Evolutionary conservation across 805 yeast genomes (phyloP).

Genomic region (Lipomyces yamanashiensis): DNA sequence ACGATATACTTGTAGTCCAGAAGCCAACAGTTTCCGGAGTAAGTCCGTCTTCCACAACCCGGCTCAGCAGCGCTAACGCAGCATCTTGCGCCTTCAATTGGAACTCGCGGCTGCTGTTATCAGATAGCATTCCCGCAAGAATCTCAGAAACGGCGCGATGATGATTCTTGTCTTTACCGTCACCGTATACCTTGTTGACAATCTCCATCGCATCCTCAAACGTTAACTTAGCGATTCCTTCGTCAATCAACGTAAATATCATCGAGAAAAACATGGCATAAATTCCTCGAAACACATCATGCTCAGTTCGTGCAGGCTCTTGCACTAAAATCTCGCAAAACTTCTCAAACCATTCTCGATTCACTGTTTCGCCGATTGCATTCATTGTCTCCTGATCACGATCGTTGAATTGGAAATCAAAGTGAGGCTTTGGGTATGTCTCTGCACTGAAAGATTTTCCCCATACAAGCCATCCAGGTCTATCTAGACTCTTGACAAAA

Average conservation of each 20-base stretch:
- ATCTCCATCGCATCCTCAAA: conserved; percentile 59
- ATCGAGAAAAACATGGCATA: conserved; percentile 63
- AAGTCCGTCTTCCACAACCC: conserved; percentile 60
- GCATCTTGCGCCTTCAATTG: conserved; percentile 27
- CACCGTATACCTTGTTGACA: conserved; percentile 55
- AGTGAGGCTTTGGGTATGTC: conserved; percentile 32
- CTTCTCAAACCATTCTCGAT: conserved; percentile 61
- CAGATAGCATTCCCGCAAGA: conserved; percentile 62
- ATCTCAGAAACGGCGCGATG: conserved; percentile 79
- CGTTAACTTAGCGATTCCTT: conserved; percentile 51
- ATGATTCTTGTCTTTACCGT: conserved; percentile 67
- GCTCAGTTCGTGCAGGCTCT: conserved; percentile 57
- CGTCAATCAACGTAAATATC: conserved; percentile 55
- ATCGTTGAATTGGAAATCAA: conserved; percentile 44
- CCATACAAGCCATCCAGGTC: conserved; percentile 79
- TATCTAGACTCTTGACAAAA: conserved; percentile 62
- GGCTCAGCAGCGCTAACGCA: conserved; percentile 47
- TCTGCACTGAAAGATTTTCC: conserved; percentile 53
- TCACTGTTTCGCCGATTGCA: conserved; percentile 53
- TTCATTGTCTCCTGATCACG: conserved; percentile 42
- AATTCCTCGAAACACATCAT: conserved; percentile 66
- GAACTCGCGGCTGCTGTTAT: conserved; percentile 35
- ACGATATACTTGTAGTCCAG: conserved; percentile 77
- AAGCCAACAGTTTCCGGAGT: conserved; percentile 73
- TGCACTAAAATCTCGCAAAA: conserved; percentile 59